A percentile compares a stretch with the other conserved stretches of the same genome.
Conservation (phyloP, 2,329 filamentous ascomycete genomes). For the Colletotrichum sp. region DNA sequence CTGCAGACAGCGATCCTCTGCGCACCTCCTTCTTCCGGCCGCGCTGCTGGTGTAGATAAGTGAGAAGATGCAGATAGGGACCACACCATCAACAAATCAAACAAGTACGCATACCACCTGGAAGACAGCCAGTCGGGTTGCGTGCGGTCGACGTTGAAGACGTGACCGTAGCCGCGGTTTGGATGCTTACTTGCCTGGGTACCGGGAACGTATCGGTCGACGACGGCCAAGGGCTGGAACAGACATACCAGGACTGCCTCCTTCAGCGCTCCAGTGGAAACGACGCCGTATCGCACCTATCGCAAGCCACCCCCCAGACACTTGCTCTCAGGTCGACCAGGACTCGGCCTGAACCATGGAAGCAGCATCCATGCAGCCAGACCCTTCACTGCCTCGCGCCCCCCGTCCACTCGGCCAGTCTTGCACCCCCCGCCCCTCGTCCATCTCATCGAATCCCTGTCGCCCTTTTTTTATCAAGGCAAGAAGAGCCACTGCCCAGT, state of each 20-base stretch:
- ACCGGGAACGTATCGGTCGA: neutral
- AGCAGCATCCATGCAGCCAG: slow-evolving; percentile 4
- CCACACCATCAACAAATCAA: neutral
- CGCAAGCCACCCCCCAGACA: slow-evolving; percentile 4
- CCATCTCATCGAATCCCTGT: slow-evolving; percentile 12
- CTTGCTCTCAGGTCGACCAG: neutral
- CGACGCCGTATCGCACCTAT: slow-evolving; percentile 1
- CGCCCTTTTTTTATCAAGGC: neutral
- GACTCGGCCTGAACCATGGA: neutral
- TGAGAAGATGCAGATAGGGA: neutral
- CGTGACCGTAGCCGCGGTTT: neutral
- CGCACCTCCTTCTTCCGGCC: neutral
- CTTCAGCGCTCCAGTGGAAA: neutral
- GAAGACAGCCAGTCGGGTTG: neutral
- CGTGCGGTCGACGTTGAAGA: neutral
- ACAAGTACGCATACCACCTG: neutral
- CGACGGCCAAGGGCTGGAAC: neutral
- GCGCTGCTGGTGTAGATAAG: neutral
- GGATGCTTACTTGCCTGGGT: neutral
- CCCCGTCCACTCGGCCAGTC: neutral
- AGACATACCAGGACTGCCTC: neutral
- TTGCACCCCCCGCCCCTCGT: neutral
- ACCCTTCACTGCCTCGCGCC: slow-evolving; percentile 17
- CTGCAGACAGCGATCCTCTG: neutral
- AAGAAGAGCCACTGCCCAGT: neutral